Conservation (phyloP, 176 grass and related monocot genomes). For the Areca catechu region DNA sequence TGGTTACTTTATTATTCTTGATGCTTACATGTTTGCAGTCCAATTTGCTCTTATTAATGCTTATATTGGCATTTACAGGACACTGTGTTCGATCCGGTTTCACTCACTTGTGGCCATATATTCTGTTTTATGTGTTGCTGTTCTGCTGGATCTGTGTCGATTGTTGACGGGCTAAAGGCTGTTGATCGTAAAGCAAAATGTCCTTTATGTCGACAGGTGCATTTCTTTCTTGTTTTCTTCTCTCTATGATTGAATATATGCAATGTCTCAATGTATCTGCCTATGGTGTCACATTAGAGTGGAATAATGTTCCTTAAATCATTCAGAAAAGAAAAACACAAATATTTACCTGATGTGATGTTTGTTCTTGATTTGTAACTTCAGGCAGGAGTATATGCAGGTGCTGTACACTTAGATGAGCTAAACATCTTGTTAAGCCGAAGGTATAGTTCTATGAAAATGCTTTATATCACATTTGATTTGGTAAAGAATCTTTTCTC, state of each 20-base stretch:
- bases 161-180: slow-evolving; percentile 59
- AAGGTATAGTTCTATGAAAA: slow-evolving; percentile 28
- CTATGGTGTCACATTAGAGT: no score
- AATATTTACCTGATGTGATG: no score
- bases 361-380: slow-evolving; percentile 6
- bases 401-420: slow-evolving; percentile 62
- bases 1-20: no score
- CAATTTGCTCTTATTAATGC: no score
- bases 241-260: no score
- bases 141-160: slow-evolving; percentile 64
- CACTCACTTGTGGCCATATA: slow-evolving; percentile 78
- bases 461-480: background rate
- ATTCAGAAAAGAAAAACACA: no score
- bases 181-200: slow-evolving; percentile 58
- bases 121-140: slow-evolving; percentile 80
- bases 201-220: slow-evolving; percentile 64
- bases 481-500: background rate
- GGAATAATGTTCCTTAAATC: no score
- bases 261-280: no score
- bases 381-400: slow-evolving; percentile 60
- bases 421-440: slow-evolving; percentile 57
- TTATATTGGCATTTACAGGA: slow-evolving; percentile 29
- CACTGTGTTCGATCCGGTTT: slow-evolving; percentile 58
- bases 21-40: no score
- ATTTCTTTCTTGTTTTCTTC: background rate